Evolutionary conservation across 106 monocot species (phyloP).

Genomic region (Dendrobium catenatum): DNA sequence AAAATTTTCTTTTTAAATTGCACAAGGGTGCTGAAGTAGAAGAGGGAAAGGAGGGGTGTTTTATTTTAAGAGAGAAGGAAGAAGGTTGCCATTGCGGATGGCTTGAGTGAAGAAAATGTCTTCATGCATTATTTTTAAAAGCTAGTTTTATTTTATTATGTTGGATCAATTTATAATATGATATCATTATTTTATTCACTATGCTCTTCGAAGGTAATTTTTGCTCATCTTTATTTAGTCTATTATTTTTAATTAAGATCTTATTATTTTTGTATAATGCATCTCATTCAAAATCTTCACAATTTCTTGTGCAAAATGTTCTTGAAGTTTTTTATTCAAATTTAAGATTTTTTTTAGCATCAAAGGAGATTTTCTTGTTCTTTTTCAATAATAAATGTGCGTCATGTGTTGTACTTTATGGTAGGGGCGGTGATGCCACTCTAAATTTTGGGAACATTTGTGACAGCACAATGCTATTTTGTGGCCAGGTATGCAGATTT

Average conservation of each 20-base stretch:
- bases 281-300: not conserved
- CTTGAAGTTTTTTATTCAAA: not conserved
- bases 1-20: not conserved
- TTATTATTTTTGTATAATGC: not conserved
- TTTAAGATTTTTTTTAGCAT: not conserved
- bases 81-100: not conserved
- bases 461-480: conserved; percentile 4
- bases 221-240: no score
- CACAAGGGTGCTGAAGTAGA: not conserved
- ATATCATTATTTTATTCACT: not conserved
- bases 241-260: not conserved
- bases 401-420: not conserved
- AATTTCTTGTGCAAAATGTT: not conserved
- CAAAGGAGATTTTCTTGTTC: not conserved
- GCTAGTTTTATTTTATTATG: not conserved
- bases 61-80: not conserved
- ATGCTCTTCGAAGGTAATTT: not conserved
- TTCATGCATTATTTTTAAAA: not conserved
- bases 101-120: not conserved
- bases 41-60: not conserved
- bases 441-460: not conserved
- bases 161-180: not conserved
- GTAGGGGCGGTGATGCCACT: conserved; percentile 6
- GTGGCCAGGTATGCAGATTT: conserved; percentile 5
- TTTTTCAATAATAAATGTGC: not conserved